A percentile compares a stretch with the other conserved stretches of the same genome.
These are phyloP conservation scores for Trichocomaceae sp. DNA, from an alignment of 2,329 filamentous ascomycete species.

Conservation along the genomic window DNA sequence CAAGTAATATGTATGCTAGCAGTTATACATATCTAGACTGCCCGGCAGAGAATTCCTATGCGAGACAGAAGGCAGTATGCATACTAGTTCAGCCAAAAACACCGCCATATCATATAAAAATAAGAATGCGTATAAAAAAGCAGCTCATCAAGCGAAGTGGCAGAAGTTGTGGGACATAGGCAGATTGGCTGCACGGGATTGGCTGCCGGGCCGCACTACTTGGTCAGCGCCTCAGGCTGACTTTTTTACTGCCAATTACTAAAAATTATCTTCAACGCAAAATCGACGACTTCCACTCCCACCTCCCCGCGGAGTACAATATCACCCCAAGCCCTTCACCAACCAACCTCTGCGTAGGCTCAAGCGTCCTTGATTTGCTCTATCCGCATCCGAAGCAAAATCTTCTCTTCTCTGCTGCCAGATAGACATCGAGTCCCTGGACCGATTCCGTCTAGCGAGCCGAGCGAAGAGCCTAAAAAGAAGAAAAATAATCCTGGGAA, in stretches of 20 bases:
- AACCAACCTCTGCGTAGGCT: not conserved
- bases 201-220: constrained; percentile 18
- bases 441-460: constrained; percentile 4
- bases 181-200: not conserved
- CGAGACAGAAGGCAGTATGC: not conserved
- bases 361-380: not conserved
- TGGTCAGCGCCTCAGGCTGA: constrained; percentile 24
- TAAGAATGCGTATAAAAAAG: constrained; percentile 10
- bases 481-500: constrained; percentile 15
- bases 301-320: constrained; percentile 11
- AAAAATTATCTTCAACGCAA: constrained; percentile 36
- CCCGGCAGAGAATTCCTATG: not conserved
- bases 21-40: too few relatives aligned
- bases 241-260: constrained; percentile 37
- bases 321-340: not conserved
- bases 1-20: too few relatives aligned
- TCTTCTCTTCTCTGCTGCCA: not conserved
- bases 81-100: not conserved
- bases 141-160: constrained; percentile 6
- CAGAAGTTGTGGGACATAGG: constrained; percentile 8
- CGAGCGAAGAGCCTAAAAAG: constrained; percentile 11
- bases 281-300: constrained; percentile 20
- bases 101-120: not conserved
- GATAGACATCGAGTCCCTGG: not conserved
- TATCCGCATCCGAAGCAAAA: not conserved